phyloP scores from a whole-genome alignment of 2,329 filamentous ascomycete genomes.

The Byssochlamys sp. region DNA sequence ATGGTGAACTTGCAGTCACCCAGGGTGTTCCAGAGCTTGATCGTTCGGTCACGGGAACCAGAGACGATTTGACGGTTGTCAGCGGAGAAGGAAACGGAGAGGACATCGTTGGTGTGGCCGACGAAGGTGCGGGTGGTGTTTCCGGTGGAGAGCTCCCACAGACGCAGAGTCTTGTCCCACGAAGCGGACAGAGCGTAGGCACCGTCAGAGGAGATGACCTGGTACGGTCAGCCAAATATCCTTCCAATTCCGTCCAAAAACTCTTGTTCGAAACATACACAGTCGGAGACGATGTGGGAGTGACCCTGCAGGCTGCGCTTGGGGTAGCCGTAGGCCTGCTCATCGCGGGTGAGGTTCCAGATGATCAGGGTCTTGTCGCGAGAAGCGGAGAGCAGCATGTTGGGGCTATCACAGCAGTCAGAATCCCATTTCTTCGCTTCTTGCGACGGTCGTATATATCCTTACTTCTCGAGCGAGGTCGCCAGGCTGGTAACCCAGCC shows the following conservation, averaged over 20 bases:
- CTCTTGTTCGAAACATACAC: constrained; percentile 57
- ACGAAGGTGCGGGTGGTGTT: constrained; percentile 96
- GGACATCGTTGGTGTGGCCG: constrained; percentile 98
- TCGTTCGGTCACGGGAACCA: constrained; percentile 92
- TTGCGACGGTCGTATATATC: constrained; percentile 12
- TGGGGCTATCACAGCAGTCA: constrained; percentile 57
- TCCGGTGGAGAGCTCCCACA: constrained; percentile 97
- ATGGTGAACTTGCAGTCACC: constrained; percentile 99
- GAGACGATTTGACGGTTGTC: constrained; percentile 99
- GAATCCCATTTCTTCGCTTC: constrained; percentile 20
- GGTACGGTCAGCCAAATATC: constrained; percentile 23
- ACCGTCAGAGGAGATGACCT: constrained; percentile 99
- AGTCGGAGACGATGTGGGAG: constrained; percentile 99
- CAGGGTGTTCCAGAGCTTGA: constrained; percentile 99
- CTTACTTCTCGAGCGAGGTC: constrained; percentile 97
- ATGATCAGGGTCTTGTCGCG: constrained; percentile 99
- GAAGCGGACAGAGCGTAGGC: constrained; percentile 97
- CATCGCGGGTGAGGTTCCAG: constrained; percentile 99
- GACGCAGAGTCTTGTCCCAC: constrained; percentile 99
- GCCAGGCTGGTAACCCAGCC: constrained; percentile 98
- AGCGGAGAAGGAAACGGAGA: constrained; percentile 99
- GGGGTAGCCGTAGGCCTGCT: constrained; percentile 95
- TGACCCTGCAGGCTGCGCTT: constrained; percentile 98
- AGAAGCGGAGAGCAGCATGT: constrained; percentile 96
- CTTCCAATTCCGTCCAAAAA: constrained; percentile 4